Evolutionary conservation across 495 filamentous ascomycete genomes (phyloP).

Genomic region (Talaromyces wortmannii): DNA sequence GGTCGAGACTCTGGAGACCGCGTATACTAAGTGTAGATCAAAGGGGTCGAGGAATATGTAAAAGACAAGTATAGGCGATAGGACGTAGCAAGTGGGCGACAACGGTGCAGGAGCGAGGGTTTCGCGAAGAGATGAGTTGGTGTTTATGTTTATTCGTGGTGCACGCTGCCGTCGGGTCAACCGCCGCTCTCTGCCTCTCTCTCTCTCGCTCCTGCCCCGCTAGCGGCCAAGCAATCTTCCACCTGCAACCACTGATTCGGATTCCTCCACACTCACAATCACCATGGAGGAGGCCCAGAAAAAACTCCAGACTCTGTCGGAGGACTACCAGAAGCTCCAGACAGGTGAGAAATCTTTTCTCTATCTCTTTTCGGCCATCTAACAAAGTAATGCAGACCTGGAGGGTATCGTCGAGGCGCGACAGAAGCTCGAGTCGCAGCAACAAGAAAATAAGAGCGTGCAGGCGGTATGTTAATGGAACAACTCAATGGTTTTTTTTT

Average conservation of each 20-base stretch:
- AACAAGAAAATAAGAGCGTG: constrained; percentile 85
- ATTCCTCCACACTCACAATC: not conserved
- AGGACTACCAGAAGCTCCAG: constrained; percentile 83
- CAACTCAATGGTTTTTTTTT: not conserved
- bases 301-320: constrained; percentile 71
- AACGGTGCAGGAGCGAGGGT: no score
- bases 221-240: not conserved
- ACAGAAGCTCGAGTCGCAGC: constrained; percentile 89
- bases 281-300: constrained; percentile 52
- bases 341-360: constrained; percentile 45
- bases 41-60: not conserved
- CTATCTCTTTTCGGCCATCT: constrained; percentile 5
- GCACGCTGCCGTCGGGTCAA: no score
- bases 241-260: not conserved
- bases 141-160: not conserved
- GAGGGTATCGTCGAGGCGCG: constrained; percentile 68
- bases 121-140: not conserved
- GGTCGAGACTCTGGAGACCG: no score
- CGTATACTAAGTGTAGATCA: no score
- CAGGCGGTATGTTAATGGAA: constrained; percentile 52
- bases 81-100: not conserved
- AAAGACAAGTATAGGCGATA: not conserved
- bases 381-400: constrained; percentile 52
- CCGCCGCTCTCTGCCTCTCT: no score
- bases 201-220: not conserved